A percentile compares a stretch with the other conserved stretches of the same genome.
These are phyloP conservation scores for Podaxis mareebaensis DNA, from an alignment of 768 basidiomycete species.

Conservation along the genomic window DNA sequence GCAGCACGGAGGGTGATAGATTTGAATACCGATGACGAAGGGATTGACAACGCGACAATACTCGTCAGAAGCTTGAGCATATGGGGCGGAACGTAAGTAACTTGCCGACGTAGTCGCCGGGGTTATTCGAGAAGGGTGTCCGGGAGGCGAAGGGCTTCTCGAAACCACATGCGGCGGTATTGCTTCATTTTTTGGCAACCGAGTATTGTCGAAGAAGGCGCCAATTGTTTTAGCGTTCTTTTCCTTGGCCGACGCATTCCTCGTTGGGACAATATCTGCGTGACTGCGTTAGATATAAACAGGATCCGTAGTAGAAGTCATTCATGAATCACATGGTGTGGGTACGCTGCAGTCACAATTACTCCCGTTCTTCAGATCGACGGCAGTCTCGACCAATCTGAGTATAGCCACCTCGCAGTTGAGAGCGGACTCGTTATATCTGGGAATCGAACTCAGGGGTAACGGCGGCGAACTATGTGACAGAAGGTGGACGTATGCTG, in stretches of 20 bases:
- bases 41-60: not conserved
- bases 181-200: not conserved
- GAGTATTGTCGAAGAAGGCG: not conserved
- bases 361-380: constrained; percentile 20
- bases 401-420: constrained; percentile 12
- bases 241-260: not conserved
- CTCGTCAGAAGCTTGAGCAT: not conserved
- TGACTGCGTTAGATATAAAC: too few species aligned
- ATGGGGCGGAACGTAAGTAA: not conserved
- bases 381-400: constrained; percentile 11
- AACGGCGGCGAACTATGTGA: too few species aligned
- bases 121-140: not conserved
- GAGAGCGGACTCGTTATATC: not conserved
- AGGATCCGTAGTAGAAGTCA: too few species aligned
- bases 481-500: not conserved
- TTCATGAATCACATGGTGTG: not conserved
- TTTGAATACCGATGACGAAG: not conserved
- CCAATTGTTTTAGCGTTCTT: not conserved
- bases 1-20: not conserved
- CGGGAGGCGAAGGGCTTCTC: not conserved
- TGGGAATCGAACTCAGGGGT: too few species aligned
- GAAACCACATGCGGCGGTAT: not conserved
- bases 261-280: too few species aligned
- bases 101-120: not conserved
- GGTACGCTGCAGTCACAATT: constrained; percentile 15